Evolutionary conservation across 768 basidiomycete species (phyloP).

Genomic region (Leccinum barrowsii): DNA sequence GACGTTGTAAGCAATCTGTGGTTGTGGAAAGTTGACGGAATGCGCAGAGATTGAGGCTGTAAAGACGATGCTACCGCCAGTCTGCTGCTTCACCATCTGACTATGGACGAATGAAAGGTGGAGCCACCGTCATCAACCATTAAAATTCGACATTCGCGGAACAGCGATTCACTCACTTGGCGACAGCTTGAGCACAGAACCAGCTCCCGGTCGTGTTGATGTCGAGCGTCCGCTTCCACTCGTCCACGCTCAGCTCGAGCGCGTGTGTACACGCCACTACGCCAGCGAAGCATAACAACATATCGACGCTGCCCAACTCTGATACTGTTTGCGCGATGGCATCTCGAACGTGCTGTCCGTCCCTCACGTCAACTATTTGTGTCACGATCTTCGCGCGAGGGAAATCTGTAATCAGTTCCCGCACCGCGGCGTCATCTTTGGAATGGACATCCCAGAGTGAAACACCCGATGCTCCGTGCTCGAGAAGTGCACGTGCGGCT

Average conservation of each 20-base stretch:
- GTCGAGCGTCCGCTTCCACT: conserved; percentile 39
- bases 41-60: conserved; percentile 43
- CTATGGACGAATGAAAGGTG: conserved; percentile 16
- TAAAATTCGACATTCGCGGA: background rate
- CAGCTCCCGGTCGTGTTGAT: conserved; percentile 45
- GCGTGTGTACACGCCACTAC: conserved; percentile 36
- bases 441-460: conserved; percentile 26
- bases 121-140: background rate
- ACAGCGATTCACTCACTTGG: conserved; percentile 21
- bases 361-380: conserved; percentile 34
- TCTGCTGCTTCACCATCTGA: conserved; percentile 40
- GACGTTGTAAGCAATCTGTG: conserved; percentile 40
- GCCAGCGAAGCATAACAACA: conserved; percentile 43
- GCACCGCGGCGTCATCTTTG: conserved; percentile 3
- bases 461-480: conserved; percentile 37
- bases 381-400: conserved; percentile 33
- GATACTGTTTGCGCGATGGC: conserved; percentile 25
- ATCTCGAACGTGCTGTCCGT: conserved; percentile 23
- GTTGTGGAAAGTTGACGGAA: conserved; percentile 39
- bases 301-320: conserved; percentile 33
- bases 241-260: conserved; percentile 27
- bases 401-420: conserved; percentile 22
- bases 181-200: conserved; percentile 42
- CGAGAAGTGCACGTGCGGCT: conserved; percentile 39
- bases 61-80: conserved; percentile 41